phyloP scores from a whole-genome alignment of 257 asterid genomes.

The Echites panduratus region DNA sequence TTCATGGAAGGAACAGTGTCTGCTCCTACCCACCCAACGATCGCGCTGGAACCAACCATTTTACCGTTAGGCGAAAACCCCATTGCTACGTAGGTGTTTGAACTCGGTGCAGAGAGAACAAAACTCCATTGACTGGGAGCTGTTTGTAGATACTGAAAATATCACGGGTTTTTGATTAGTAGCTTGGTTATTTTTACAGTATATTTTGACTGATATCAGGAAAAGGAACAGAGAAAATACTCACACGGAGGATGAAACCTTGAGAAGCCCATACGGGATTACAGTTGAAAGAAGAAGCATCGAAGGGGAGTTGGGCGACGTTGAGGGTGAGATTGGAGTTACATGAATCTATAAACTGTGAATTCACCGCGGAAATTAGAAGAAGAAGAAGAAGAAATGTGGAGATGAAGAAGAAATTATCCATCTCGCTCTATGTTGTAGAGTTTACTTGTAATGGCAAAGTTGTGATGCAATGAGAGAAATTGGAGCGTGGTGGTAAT shows the following conservation, averaged over 20 bases:
- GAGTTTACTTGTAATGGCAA: neutral
- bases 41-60: conserved; percentile 72
- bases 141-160: conserved; percentile 48
- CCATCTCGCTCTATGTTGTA: neutral
- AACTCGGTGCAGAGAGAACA: conserved; percentile 60
- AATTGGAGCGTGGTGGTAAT: neutral
- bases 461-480: neutral
- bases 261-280: conserved; percentile 54
- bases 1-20: conserved; percentile 22
- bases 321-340: conserved; percentile 36
- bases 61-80: conserved; percentile 67
- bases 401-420: conserved; percentile 6
- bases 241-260: conserved; percentile 72
- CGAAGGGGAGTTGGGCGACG: conserved; percentile 36
- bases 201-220: too few relatives aligned
- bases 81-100: conserved; percentile 49
- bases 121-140: conserved; percentile 53
- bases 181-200: too few relatives aligned
- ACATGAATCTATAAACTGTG: conserved; percentile 63
- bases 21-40: conserved; percentile 56
- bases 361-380: conserved; percentile 23
- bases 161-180: too few relatives aligned
- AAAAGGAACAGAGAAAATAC: neutral
- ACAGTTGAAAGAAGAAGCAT: conserved; percentile 53
- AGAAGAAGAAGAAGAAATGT: neutral